A percentile compares a stretch with the other conserved stretches of the same genome.
phyloP scores from a whole-genome alignment of 495 filamentous ascomycete species.

The Hypoxylon intermedium region DNA sequence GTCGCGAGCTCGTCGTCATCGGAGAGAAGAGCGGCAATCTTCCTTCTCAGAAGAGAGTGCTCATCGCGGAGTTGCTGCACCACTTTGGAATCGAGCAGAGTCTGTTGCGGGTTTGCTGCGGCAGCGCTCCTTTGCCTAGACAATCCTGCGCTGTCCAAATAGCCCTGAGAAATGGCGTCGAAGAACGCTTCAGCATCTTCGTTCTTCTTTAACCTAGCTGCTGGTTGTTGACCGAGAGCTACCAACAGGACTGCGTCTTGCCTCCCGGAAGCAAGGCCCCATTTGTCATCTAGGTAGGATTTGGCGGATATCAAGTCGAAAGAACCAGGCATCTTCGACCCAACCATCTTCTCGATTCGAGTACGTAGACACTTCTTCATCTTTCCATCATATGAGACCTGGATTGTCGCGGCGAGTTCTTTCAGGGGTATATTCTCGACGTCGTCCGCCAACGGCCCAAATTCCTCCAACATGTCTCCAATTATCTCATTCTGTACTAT shows the following conservation, averaged over 20 bases:
- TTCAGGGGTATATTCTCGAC: slow-evolving; percentile 89
- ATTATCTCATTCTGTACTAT: slow-evolving; percentile 87
- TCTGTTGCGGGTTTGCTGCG: slow-evolving; percentile 69
- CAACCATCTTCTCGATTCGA: slow-evolving; percentile 80
- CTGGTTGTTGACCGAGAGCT: slow-evolving; percentile 81
- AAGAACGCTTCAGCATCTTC: slow-evolving; percentile 81
- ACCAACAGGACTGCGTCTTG: slow-evolving; percentile 83
- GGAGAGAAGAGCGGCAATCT: slow-evolving; percentile 84
- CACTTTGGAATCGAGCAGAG: slow-evolving; percentile 85
- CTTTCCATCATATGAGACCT: slow-evolving; percentile 87
- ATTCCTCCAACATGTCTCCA: slow-evolving; percentile 86
- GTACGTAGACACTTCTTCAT: slow-evolving; percentile 86
- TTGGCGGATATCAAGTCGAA: slow-evolving; percentile 85
- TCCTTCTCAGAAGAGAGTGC: slow-evolving; percentile 72
- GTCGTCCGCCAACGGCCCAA: slow-evolving; percentile 87
- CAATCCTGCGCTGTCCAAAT: slow-evolving; percentile 74
- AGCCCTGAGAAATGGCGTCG: slow-evolving; percentile 76
- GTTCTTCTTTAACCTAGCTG: slow-evolving; percentile 76
- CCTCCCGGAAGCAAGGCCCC: slow-evolving; percentile 78
- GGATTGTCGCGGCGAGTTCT: slow-evolving; percentile 84
- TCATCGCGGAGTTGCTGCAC: slow-evolving; percentile 55
- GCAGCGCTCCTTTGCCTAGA: slow-evolving; percentile 67
- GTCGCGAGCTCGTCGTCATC: slow-evolving; percentile 80
- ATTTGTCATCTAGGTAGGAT: slow-evolving; percentile 82
- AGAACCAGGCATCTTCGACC: slow-evolving; percentile 90